Percentiles rank a stretch among this genome's conserved stretches.
phyloP scores from a whole-genome alignment of 2,329 filamentous ascomycete genomes.

The Stachybotrys chlorohalonatus region DNA sequence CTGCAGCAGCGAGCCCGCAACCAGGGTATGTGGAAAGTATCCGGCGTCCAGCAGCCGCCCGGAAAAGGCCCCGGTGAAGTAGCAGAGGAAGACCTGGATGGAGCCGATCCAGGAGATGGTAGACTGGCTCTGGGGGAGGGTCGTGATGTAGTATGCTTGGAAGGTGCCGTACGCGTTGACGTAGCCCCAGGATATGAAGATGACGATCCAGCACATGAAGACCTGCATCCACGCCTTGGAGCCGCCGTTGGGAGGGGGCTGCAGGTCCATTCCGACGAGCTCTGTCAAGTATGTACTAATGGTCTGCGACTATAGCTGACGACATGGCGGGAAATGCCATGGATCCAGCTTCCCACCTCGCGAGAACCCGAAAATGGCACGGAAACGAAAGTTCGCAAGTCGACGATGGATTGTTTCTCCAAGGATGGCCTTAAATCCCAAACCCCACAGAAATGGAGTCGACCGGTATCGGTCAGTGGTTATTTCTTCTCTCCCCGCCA shows the following conservation, averaged over 20 bases:
- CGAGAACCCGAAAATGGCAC: background rate
- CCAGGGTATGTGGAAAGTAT: constrained; percentile 22
- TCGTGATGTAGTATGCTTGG: constrained; percentile 26
- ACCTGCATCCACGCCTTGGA: constrained; percentile 28
- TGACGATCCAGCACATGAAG: constrained; percentile 24
- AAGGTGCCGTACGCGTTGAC: constrained; percentile 29
- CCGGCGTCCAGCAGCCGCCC: constrained; percentile 34
- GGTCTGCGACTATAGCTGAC: background rate
- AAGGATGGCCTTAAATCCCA: background rate
- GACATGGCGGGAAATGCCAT: background rate
- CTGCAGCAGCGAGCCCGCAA: constrained; percentile 30
- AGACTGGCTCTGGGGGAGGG: constrained; percentile 21
- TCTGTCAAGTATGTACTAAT: background rate
- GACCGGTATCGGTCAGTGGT: background rate
- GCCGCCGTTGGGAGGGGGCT: constrained; percentile 25
- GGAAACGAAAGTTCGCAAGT: background rate
- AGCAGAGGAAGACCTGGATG: constrained; percentile 33
- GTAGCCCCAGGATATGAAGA: constrained; percentile 30
- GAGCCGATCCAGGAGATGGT: constrained; percentile 41
- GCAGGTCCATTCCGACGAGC: background rate
- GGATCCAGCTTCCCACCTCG: background rate
- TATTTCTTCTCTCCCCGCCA: no score
- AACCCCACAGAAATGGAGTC: background rate
- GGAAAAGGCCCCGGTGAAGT: constrained; percentile 28
- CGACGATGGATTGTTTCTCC: background rate